phyloP scores from a whole-genome alignment of 192 early-diverging fungal species.

The Funneliformis geosporum region DNA sequence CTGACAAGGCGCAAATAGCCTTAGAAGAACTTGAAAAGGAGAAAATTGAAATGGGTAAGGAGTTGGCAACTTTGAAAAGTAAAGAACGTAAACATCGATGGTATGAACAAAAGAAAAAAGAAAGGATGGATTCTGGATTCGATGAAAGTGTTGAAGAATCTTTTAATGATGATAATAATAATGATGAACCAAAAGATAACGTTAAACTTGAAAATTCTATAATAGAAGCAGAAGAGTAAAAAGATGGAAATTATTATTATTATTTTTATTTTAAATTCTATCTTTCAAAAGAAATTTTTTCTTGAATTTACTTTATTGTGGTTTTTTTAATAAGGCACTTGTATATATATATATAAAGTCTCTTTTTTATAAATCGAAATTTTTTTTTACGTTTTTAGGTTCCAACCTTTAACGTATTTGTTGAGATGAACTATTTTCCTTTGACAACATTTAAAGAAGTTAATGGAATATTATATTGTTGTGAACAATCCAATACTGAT shows the following conservation, averaged over 20 bases:
- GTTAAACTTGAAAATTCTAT: not conserved
- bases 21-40: slow-evolving; percentile 36
- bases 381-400: too few relatives aligned
- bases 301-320: too few relatives aligned
- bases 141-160: slow-evolving; percentile 21
- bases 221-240: not conserved
- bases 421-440: too few relatives aligned
- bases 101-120: slow-evolving; percentile 55
- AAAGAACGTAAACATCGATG: slow-evolving; percentile 64
- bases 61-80: slow-evolving; percentile 44
- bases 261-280: too few relatives aligned
- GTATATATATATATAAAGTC: too few relatives aligned
- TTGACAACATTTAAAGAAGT: too few relatives aligned
- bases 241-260: not conserved
- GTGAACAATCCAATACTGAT: too few relatives aligned
- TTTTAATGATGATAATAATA: not conserved
- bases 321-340: too few relatives aligned
- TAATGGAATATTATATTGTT: too few relatives aligned
- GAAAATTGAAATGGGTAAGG: slow-evolving; percentile 34
- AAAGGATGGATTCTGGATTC: slow-evolving; percentile 34
- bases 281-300: too few relatives aligned
- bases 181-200: not conserved
- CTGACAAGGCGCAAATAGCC: slow-evolving; percentile 32
- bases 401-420: too few relatives aligned
- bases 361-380: too few relatives aligned